phyloP scores from a whole-genome alignment of 2,329 filamentous ascomycete species.

The Fusarium mexicanum region DNA sequence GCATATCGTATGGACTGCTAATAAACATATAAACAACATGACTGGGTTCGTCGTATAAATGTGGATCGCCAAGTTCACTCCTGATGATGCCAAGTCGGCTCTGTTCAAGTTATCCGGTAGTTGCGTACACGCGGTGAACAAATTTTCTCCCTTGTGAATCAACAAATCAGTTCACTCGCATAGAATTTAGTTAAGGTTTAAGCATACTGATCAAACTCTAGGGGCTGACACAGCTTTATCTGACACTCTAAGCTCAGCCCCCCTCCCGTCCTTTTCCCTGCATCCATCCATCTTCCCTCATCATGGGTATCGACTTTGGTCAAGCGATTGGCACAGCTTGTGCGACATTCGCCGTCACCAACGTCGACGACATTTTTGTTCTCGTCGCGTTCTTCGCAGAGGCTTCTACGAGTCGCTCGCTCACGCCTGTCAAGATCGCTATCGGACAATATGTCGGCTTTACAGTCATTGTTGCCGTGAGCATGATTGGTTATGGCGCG shows the following conservation, averaged over 20 bases:
- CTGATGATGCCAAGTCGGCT: slow-evolving; percentile 18
- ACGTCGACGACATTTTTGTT: slow-evolving; percentile 5
- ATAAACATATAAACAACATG: background rate
- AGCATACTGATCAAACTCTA: background rate
- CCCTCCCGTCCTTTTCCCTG: background rate
- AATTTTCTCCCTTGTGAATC: background rate
- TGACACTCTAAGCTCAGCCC: background rate
- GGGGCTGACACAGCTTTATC: background rate
- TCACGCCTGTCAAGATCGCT: background rate
- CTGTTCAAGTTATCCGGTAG: slow-evolving; percentile 11
- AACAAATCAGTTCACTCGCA: background rate
- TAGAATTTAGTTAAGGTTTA: background rate
- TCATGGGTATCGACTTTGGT: slow-evolving; percentile 1
- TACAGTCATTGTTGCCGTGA: background rate
- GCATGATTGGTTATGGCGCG: slow-evolving; percentile 1
- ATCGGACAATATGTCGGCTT: slow-evolving; percentile 4
- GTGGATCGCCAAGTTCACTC: slow-evolving; percentile 18
- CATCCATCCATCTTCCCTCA: background rate
- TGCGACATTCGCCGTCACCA: background rate
- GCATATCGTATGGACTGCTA: background rate
- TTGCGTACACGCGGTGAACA: slow-evolving; percentile 6
- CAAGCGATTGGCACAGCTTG: background rate
- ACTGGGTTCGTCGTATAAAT: slow-evolving; percentile 22
- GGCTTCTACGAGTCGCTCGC: background rate
- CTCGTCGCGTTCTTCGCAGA: background rate